Evolutionary conservation across 345 rosid genomes (phyloP), one percentile per base, ranked within the genome.

Genomic region (Melaleuca quinquenervia): DNA sequence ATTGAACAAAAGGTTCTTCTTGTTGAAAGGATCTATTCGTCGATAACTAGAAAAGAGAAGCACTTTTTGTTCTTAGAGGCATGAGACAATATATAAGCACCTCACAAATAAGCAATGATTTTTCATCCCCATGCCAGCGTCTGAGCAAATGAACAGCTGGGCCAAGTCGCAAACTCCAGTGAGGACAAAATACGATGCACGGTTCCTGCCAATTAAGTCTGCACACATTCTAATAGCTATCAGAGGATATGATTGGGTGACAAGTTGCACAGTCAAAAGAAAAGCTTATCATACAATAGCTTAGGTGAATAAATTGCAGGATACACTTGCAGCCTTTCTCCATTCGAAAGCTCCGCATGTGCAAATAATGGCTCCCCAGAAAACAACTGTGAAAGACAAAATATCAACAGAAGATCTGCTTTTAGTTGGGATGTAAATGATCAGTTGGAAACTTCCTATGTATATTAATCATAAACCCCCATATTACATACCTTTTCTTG

Each of bases 161-260:
- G 84, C 98, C 98, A 86, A 96, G 98, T 78, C 96, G 90, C 88
- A 97, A 88, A 90, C 94, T 95, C 93, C 95, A 94, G 90, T 94
- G 94, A 80, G 98, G 92, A 86, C 92, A 91, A 89, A 97, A 93
- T 78, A 95, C 87, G 18, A 97, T 90, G 92, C 98, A 95, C 3
- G 95, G 94, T 84, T 96, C 99, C 91, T 93, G 97, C 97, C 98
- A 96, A 87, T 90, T 91, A 53, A 89, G 76, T 89, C 98, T 95
- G 85, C 86, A 86, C 48, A 87, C 82, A 89, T 82, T 89, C 88
- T 45, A 58, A 88, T 76, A 92, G 86, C 85, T 86, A 44, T 54
- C 18, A 51, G 58, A 24, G 27, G 4, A 82, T 29, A 62, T 6
- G 11, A 7, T 9, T 50, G 26, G 14, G 13, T 3, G 22, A 2